A percentile compares a stretch with the other conserved stretches of the same genome.
Conservation (phyloP, 1,284 basidiomycete genomes). For the Ceratobasidium sp. region DNA sequence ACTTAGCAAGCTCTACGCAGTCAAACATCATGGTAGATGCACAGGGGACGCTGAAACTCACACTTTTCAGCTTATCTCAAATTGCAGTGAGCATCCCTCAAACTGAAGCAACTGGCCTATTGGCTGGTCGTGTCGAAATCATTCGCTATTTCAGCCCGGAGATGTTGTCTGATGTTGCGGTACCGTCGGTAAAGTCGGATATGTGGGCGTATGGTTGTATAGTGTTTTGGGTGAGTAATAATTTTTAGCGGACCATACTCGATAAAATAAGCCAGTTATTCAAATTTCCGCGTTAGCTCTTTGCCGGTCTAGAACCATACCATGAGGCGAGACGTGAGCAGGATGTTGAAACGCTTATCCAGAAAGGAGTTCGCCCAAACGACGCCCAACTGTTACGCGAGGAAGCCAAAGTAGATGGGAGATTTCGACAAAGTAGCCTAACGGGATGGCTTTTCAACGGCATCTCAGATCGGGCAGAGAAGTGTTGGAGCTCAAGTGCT, state of each 20-base stretch:
- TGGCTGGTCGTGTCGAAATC: background rate
- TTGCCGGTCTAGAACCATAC: background rate
- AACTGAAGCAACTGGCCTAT: background rate
- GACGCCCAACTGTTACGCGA: background rate
- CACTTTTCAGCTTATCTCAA: conserved; percentile 2
- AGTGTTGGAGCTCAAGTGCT: conserved; percentile 7
- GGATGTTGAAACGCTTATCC: background rate
- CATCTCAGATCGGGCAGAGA: background rate
- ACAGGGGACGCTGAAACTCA: conserved; percentile 9
- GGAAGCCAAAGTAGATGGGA: background rate
- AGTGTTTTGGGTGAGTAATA: conserved; percentile 17
- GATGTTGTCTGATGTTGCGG: background rate
- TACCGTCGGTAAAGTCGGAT: background rate
- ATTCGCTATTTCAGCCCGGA: conserved; percentile 20
- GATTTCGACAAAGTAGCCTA: background rate
- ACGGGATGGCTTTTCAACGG: conserved; percentile 12
- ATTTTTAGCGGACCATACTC: too few relatives aligned
- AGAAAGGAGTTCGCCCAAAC: too few relatives aligned
- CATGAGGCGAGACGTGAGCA: background rate
- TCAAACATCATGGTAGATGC: conserved; percentile 7
- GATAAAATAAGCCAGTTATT: too few relatives aligned
- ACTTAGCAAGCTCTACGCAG: background rate
- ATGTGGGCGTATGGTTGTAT: conserved; percentile 30
- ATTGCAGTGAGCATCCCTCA: background rate
- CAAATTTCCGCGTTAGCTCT: background rate